Evolutionary conservation across 345 rosid species (phyloP).

Genomic region (Gossypium stocksii): DNA sequence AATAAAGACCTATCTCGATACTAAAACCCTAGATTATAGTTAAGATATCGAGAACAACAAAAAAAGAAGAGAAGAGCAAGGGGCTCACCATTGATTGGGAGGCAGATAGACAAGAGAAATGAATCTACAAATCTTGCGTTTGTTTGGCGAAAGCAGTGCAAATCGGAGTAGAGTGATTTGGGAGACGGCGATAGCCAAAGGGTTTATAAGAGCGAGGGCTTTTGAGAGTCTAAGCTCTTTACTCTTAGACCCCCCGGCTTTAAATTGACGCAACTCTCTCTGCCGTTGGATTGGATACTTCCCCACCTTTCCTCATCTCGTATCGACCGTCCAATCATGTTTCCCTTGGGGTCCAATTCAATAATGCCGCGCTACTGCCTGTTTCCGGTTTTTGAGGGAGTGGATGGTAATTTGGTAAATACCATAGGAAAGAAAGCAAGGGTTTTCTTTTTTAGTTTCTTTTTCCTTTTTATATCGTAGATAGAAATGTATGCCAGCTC

Average conservation of each 20-base stretch:
- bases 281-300: conserved; percentile 38
- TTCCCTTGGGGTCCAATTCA: neutral
- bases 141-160: neutral
- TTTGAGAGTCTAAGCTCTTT: neutral
- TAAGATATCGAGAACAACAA: neutral
- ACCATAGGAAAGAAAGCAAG: neutral
- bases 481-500: neutral
- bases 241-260: conserved; percentile 24
- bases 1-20: neutral
- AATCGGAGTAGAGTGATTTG: conserved; percentile 13
- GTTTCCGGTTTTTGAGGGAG: neutral
- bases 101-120: neutral
- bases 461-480: neutral
- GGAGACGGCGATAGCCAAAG: conserved; percentile 14
- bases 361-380: neutral
- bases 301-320: neutral
- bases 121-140: neutral
- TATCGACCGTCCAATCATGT: conserved; percentile 36
- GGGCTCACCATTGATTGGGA: conserved; percentile 18
- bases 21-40: neutral
- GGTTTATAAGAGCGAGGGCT: conserved; percentile 17
- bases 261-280: conserved; percentile 33
- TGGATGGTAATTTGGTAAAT: neutral
- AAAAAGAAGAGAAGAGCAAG: neutral
- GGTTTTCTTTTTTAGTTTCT: neutral